Evolutionary conservation across 2,329 filamentous ascomycete species (phyloP).

Genomic region (Aureobasidium sp.): DNA sequence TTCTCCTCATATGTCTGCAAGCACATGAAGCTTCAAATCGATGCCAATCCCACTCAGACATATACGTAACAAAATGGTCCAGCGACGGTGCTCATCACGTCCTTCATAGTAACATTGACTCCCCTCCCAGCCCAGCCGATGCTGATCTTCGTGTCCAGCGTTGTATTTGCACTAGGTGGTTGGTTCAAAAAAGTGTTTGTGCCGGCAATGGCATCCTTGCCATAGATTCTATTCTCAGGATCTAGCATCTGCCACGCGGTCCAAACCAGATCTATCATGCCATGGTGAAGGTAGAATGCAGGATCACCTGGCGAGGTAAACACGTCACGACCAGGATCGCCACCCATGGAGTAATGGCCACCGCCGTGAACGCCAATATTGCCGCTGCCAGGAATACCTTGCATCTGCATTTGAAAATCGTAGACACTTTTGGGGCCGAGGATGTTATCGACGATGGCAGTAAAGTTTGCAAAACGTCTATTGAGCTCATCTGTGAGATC

Average conservation of each 20-base stretch:
- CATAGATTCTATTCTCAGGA: slow-evolving; percentile 25
- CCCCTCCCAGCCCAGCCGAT: slow-evolving; percentile 30
- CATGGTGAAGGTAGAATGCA: slow-evolving; percentile 41
- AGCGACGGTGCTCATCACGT: slow-evolving; percentile 34
- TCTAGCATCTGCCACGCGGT: slow-evolving; percentile 45
- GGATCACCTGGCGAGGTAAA: slow-evolving; percentile 39
- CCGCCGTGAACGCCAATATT: slow-evolving; percentile 33
- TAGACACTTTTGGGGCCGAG: slow-evolving; percentile 1
- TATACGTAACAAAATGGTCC: slow-evolving; percentile 43
- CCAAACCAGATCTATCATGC: slow-evolving; percentile 40
- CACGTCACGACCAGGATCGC: slow-evolving; percentile 37
- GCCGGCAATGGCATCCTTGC: slow-evolving; percentile 34
- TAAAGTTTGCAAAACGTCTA: slow-evolving; percentile 11
- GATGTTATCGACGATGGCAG: slow-evolving; percentile 14
- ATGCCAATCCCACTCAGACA: not conserved
- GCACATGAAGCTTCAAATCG: too few relatives aligned
- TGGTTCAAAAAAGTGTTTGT: slow-evolving; percentile 38
- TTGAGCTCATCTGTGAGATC: slow-evolving; percentile 16
- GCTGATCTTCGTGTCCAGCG: slow-evolving; percentile 34
- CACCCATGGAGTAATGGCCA: slow-evolving; percentile 40
- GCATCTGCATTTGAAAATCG: slow-evolving; percentile 16
- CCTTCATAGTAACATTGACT: slow-evolving; percentile 25
- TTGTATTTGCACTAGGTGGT: slow-evolving; percentile 36
- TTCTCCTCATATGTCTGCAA: too few relatives aligned
- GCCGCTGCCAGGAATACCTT: slow-evolving; percentile 17